Evolutionary conservation across 163 green algal species (phyloP).

Genomic region (Prototheca wickerhamii): DNA sequence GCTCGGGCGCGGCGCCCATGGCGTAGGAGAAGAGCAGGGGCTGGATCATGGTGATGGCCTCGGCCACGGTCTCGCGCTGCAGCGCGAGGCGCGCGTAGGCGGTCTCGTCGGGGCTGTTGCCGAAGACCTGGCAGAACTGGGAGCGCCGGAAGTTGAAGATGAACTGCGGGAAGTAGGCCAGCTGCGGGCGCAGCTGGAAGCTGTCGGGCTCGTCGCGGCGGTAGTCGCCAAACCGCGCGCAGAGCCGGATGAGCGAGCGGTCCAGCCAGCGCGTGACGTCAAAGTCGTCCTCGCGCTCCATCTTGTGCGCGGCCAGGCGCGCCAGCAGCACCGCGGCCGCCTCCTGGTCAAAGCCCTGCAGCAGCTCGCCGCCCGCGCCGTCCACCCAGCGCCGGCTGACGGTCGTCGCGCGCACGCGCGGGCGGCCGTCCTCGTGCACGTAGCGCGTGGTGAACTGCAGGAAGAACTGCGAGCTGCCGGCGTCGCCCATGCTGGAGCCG

Average conservation of each 20-base stretch:
- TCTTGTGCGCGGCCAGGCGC: conserved; percentile 78
- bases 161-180: conserved; percentile 96
- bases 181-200: conserved; percentile 79
- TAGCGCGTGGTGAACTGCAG: conserved; percentile 89
- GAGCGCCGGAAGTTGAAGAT: conserved; percentile 96
- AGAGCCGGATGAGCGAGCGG: conserved; percentile 83
- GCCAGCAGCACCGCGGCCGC: conserved; percentile 81
- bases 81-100: conserved; percentile 85
- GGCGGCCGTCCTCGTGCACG: conserved; percentile 59
- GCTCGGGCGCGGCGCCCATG: conserved; percentile 50
- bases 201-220: conserved; percentile 79
- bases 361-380: conserved; percentile 38
- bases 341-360: conserved; percentile 94
- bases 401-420: conserved; percentile 72
- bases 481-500: conserved; percentile 16
- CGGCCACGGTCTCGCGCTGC: conserved; percentile 62
- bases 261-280: conserved; percentile 95
- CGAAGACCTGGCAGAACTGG: conserved; percentile 91
- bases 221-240: conserved; percentile 82
- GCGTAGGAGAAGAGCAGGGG: conserved; percentile 33
- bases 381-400: conserved; percentile 79
- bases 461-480: conserved; percentile 61
- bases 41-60: conserved; percentile 89
- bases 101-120: conserved; percentile 95
- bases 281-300: conserved; percentile 92